Conservation (phyloP, 129 eudicot genomes). For the Flaveria ramosissima region DNA sequence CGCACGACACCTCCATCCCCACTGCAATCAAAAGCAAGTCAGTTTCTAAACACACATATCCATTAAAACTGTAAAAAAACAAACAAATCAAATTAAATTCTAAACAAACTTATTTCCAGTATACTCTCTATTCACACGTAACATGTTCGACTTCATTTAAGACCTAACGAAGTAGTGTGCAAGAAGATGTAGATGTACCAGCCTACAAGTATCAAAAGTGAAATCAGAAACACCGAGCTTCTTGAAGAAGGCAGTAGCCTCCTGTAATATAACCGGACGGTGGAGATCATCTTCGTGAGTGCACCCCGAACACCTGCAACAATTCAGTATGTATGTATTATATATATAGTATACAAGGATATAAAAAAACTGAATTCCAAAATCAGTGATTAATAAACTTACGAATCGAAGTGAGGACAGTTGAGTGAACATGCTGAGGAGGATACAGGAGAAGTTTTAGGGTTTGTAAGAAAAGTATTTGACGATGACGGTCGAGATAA, state of each 20-base stretch:
- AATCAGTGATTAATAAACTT: conserved; percentile 25
- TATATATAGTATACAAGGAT: background rate
- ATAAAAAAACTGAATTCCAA: background rate
- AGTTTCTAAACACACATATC: conserved; percentile 16
- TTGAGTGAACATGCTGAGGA: conserved; percentile 71
- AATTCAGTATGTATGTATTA: background rate
- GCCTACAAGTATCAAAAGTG: conserved; percentile 75
- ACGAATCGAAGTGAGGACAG: conserved; percentile 86
- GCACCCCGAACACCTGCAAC: conserved; percentile 85
- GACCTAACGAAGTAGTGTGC: background rate
- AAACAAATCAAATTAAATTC: background rate
- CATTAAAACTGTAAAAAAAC: conserved; percentile 16
- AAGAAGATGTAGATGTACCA: conserved; percentile 44
- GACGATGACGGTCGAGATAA: conserved; percentile 32
- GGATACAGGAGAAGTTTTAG: conserved; percentile 40
- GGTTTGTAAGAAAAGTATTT: conserved; percentile 36
- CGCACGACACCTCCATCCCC: conserved; percentile 99
- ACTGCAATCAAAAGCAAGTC: conserved; percentile 42
- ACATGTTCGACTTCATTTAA: background rate
- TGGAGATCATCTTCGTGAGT: conserved; percentile 79
- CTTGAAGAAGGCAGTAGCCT: conserved; percentile 70
- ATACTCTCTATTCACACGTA: background rate
- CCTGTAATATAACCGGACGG: conserved; percentile 59
- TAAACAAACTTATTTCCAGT: conserved; percentile 15
- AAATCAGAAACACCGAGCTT: conserved; percentile 65